Conservation (phyloP, 2,329 filamentous ascomycete genomes). For the Dothistroma pini region DNA sequence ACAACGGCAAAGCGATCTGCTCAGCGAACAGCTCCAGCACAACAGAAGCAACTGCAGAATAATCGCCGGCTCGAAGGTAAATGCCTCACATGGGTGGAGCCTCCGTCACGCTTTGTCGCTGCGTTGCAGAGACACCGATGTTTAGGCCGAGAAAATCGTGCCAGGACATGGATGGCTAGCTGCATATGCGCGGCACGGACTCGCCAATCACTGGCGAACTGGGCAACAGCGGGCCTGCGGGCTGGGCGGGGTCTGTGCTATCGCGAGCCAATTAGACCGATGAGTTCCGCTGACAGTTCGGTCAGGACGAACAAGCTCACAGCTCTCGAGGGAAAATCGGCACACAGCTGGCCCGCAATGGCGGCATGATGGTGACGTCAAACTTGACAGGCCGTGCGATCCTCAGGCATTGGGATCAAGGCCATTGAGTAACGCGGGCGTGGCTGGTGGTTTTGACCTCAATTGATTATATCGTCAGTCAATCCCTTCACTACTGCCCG, state of each 20-base stretch:
- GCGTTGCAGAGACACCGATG: background rate
- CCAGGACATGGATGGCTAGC: background rate
- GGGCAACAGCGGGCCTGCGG: background rate
- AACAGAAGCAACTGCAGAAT: background rate
- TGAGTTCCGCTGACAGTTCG: background rate
- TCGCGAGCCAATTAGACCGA: background rate
- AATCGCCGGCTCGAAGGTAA: background rate
- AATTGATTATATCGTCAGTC: background rate
- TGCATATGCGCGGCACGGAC: background rate
- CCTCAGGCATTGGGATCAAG: background rate
- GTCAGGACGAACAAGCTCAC: background rate
- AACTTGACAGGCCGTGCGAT: background rate
- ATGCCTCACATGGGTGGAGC: background rate
- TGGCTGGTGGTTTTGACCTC: background rate
- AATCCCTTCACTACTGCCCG: background rate
- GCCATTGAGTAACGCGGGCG: background rate
- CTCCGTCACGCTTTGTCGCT: background rate
- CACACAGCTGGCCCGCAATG: background rate
- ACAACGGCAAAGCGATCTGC: background rate
- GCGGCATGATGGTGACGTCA: background rate
- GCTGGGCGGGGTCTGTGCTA: background rate
- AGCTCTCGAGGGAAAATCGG: background rate
- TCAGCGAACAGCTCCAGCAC: background rate
- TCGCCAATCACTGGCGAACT: background rate
- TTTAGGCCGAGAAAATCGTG: background rate